These are phyloP conservation scores for Mortierella sp. DNA, from an alignment of 371 early-diverging fungal genomes.

Conservation along the genomic window DNA sequence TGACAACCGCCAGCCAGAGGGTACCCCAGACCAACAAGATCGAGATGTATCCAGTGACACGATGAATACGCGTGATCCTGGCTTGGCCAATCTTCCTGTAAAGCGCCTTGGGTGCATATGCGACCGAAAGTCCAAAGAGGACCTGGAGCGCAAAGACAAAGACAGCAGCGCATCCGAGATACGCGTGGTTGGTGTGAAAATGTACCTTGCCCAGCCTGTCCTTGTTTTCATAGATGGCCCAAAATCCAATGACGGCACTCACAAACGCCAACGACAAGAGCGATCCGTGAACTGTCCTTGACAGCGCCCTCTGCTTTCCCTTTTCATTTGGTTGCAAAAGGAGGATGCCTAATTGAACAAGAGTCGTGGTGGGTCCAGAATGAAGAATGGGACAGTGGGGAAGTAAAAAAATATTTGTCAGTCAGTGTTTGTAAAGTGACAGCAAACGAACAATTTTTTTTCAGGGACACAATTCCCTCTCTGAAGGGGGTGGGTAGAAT, in stretches of 20 bases:
- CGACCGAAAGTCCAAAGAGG: constrained; percentile 39
- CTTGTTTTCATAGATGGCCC: constrained; percentile 48
- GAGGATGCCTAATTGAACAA: constrained; percentile 33
- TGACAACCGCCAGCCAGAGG: constrained; percentile 39
- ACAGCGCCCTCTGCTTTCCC: constrained; percentile 15
- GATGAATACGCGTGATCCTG: constrained; percentile 41
- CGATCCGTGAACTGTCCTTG: constrained; percentile 32
- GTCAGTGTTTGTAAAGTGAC: constrained; percentile 4
- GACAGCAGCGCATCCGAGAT: constrained; percentile 28
- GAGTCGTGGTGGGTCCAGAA: background rate
- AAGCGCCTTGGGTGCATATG: constrained; percentile 35
- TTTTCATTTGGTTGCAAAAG: constrained; percentile 43
- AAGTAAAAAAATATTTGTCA: background rate
- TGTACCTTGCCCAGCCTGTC: constrained; percentile 28
- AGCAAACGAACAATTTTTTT: background rate
- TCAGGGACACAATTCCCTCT: background rate
- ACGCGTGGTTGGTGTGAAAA: constrained; percentile 44
- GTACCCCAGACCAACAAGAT: constrained; percentile 44
- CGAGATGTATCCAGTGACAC: constrained; percentile 43
- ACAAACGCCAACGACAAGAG: constrained; percentile 34
- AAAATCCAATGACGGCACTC: constrained; percentile 29
- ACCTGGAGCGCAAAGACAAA: constrained; percentile 38
- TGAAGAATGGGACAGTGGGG: background rate
- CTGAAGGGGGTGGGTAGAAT: background rate
- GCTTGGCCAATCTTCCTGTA: constrained; percentile 31